Percentiles rank a stretch among this genome's conserved stretches.
Evolutionary conservation across 768 basidiomycete species (phyloP).

Genomic region (Russula sp.): DNA sequence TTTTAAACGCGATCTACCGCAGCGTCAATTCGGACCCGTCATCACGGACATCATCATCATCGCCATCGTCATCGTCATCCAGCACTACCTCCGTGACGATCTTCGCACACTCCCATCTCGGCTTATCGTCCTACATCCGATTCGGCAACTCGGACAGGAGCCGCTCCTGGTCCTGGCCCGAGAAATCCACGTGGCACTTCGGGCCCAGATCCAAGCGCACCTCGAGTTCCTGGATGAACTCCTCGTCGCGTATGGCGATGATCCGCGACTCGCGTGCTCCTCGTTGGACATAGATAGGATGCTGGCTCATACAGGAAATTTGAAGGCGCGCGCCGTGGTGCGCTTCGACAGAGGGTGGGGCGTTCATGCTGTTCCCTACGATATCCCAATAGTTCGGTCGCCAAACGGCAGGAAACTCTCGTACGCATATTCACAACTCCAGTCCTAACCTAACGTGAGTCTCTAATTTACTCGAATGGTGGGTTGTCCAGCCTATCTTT

Average conservation of each 20-base stretch:
- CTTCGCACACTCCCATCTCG: constrained; percentile 48
- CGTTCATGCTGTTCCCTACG: constrained; percentile 70
- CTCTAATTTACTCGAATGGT: background rate
- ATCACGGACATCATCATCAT: too few species aligned
- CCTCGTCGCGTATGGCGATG: constrained; percentile 48
- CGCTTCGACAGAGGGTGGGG: constrained; percentile 40
- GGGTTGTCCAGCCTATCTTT: constrained; percentile 48
- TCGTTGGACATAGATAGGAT: constrained; percentile 71
- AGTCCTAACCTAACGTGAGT: background rate
- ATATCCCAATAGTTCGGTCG: constrained; percentile 59
- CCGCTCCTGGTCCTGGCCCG: constrained; percentile 39
- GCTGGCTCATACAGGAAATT: constrained; percentile 60
- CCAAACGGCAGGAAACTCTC: constrained; percentile 61
- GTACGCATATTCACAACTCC: constrained; percentile 41
- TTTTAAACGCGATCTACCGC: constrained; percentile 53
- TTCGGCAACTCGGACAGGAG: constrained; percentile 49
- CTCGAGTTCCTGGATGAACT: constrained; percentile 52
- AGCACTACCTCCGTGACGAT: constrained; percentile 41
- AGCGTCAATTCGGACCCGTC: constrained; percentile 26
- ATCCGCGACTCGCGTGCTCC: constrained; percentile 43
- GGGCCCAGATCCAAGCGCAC: constrained; percentile 22
- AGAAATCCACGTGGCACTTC: constrained; percentile 13
- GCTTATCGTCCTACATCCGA: constrained; percentile 35
- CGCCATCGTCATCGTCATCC: too few species aligned
- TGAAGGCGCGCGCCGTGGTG: constrained; percentile 56